phyloP scores from a whole-genome alignment of 2,329 filamentous ascomycete genomes.

The Colletotrichum sp. region DNA sequence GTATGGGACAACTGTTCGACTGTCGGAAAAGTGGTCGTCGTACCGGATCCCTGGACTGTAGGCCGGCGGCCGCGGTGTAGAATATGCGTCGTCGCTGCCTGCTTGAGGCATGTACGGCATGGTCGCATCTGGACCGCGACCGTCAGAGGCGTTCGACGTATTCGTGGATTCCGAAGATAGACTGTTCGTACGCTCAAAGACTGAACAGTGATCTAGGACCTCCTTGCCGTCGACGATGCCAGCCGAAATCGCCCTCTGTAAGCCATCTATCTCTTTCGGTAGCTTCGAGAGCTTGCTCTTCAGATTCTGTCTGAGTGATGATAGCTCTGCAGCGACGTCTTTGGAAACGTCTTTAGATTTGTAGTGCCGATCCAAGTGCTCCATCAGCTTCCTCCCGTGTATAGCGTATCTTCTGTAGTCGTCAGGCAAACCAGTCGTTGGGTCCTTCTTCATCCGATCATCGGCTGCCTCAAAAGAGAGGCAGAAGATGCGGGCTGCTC shows the following conservation, averaged over 20 bases:
- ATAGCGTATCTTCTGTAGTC: conserved; percentile 59
- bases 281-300: conserved; percentile 41
- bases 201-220: conserved; percentile 41
- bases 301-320: conserved; percentile 35
- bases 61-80: background rate
- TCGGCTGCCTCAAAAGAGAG: conserved; percentile 53
- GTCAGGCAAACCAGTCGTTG: conserved; percentile 45
- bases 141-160: conserved; percentile 27
- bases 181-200: conserved; percentile 57
- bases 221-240: conserved; percentile 40
- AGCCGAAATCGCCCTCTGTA: conserved; percentile 45
- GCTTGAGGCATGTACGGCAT: conserved; percentile 34
- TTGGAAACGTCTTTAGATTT: conserved; percentile 2
- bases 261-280: conserved; percentile 44
- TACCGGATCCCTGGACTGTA: background rate
- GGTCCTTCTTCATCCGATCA: conserved; percentile 44
- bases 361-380: conserved; percentile 43
- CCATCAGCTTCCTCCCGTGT: conserved; percentile 52
- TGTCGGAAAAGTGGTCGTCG: conserved; percentile 17
- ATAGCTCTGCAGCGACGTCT: conserved; percentile 32
- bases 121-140: conserved; percentile 29
- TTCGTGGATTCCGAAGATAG: conserved; percentile 51
- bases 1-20: conserved; percentile 32
- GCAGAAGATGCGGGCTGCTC: conserved; percentile 53
- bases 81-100: conserved; percentile 28